Base-by-base conservation (phyloP, 192 early-diverging fungal genomes). In the Coemansia sp. region DNA sequence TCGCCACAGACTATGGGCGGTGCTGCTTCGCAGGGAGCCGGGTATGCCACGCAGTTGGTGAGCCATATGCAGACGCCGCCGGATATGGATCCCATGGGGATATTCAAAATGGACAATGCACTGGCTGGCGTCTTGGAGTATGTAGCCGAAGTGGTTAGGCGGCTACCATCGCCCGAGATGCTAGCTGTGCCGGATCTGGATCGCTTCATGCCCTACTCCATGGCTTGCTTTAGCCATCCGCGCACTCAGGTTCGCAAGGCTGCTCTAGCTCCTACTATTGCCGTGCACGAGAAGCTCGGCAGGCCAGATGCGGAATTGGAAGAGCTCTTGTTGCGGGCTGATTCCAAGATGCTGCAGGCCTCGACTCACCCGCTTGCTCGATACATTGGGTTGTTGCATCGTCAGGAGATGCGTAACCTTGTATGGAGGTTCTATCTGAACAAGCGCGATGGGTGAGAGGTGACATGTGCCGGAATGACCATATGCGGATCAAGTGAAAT, bases 161-260 rank as follows among this genome's bases (percentile, higher is more conserved):
- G 50, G 9, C 50, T 76, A 41, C 32, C 53, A 8, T 53, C 65
- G 17, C 51, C 65, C 10, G 57, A 60, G 6, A 38, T 49, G 18
- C 26, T 68, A 25, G 38, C 53, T 2, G 20, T 15, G 34, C 56
- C 55, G n/a, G 72, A 64, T 29, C 46, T 76, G 33, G 56, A 52
- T 32, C 28, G 34, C 19, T 64, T 76, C n/a, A 64, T 76, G 61
- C 72, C 72, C 4, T 61, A 65, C 33, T 37, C 63, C 5, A 40
- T 57, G 9, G 57, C 45, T 5, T 64, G 66, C 53, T 53, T 76
- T 53, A 36, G 50, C 7, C 72, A 76, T 25, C 65, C 72, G 1
- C 65, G 72, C 33, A 76, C 56, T 61, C 72, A 76, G 45, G 72
- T 76, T 19, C 65, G 72, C 41, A 68, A 69, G 32, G 72, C 72